Conservation (phyloP, 2,329 filamentous ascomycete genomes). For the Alternaria panax region DNA sequence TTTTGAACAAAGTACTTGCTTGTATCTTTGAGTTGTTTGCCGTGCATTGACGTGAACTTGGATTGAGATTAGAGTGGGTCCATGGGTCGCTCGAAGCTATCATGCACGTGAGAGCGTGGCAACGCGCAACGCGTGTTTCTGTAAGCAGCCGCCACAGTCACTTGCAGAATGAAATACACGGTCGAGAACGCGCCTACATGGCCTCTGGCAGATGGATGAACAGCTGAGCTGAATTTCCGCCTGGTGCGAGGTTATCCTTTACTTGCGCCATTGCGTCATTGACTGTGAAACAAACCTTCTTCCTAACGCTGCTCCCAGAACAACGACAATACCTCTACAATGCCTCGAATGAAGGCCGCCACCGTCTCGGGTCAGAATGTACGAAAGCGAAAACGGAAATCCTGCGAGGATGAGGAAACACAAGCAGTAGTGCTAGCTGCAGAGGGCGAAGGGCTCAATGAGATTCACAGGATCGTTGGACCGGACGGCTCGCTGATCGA, state of each 20-base stretch:
- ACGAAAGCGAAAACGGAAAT: slow-evolving; percentile 54
- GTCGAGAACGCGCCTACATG: not conserved
- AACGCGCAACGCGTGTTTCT: slow-evolving; percentile 13
- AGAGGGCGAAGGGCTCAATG: slow-evolving; percentile 15
- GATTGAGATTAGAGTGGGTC: not conserved
- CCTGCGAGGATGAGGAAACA: slow-evolving; percentile 29
- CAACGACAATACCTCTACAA: slow-evolving; percentile 23
- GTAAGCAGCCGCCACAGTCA: not conserved
- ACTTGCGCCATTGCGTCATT: slow-evolving; percentile 35
- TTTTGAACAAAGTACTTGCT: not conserved
- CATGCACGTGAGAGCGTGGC: slow-evolving; percentile 21
- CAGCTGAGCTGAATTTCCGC: not conserved
- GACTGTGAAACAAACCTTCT: slow-evolving; percentile 19
- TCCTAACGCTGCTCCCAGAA: slow-evolving; percentile 2
- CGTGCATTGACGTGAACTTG: not conserved
- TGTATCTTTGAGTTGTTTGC: not conserved
- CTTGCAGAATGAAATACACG: not conserved
- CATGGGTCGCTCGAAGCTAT: not conserved
- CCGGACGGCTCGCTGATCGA: slow-evolving; percentile 6
- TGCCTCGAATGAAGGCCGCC: slow-evolving; percentile 51
- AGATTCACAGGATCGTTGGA: slow-evolving; percentile 3
- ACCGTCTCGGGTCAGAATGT: slow-evolving; percentile 55
- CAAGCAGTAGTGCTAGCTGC: slow-evolving; percentile 16
- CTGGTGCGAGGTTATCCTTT: not conserved
- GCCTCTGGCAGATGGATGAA: not conserved